Evolutionary conservation across 2,329 filamentous ascomycete species (phyloP).

Genomic region (Colletotrichum sp.): DNA sequence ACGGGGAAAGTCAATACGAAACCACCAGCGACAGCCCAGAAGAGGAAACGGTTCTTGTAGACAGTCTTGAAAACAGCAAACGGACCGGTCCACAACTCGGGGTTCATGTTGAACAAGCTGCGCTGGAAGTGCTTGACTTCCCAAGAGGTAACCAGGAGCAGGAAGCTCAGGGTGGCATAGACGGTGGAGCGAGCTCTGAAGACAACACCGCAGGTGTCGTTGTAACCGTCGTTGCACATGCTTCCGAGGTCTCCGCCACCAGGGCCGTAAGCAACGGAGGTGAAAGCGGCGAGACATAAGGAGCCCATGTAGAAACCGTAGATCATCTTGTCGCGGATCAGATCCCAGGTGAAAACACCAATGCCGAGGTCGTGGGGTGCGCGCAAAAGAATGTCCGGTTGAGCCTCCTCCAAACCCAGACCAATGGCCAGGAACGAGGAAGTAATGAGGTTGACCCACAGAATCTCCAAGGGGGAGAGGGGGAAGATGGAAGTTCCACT

Average conservation of each 20-base stretch:
- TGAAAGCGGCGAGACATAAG: constrained; percentile 66
- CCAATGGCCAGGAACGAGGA: constrained; percentile 75
- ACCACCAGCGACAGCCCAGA: constrained; percentile 66
- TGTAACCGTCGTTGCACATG: constrained; percentile 62
- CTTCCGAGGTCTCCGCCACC: constrained; percentile 54
- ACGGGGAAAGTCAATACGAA: constrained; percentile 66
- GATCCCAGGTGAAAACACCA: constrained; percentile 68
- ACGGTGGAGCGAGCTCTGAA: constrained; percentile 72
- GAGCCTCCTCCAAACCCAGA: constrained; percentile 72
- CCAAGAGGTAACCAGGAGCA: constrained; percentile 73
- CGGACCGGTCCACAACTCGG: constrained; percentile 51
- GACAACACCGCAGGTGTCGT: constrained; percentile 56
- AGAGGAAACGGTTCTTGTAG: constrained; percentile 71
- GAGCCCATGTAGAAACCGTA: constrained; percentile 69
- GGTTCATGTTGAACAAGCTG: constrained; percentile 72
- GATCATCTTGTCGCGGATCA: constrained; percentile 70
- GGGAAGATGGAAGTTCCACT: constrained; percentile 69
- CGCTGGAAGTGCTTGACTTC: constrained; percentile 75
- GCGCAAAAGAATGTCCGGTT: constrained; percentile 70
- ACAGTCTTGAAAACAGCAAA: constrained; percentile 64
- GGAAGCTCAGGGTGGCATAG: constrained; percentile 72
- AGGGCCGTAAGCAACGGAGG: constrained; percentile 61
- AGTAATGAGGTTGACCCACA: constrained; percentile 79
- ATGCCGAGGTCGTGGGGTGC: constrained; percentile 65
- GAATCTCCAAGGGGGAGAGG: constrained; percentile 73